These are phyloP conservation scores for Peribolospora baueri DNA, from an alignment of 768 basidiomycete genomes.

Conservation along the genomic window DNA sequence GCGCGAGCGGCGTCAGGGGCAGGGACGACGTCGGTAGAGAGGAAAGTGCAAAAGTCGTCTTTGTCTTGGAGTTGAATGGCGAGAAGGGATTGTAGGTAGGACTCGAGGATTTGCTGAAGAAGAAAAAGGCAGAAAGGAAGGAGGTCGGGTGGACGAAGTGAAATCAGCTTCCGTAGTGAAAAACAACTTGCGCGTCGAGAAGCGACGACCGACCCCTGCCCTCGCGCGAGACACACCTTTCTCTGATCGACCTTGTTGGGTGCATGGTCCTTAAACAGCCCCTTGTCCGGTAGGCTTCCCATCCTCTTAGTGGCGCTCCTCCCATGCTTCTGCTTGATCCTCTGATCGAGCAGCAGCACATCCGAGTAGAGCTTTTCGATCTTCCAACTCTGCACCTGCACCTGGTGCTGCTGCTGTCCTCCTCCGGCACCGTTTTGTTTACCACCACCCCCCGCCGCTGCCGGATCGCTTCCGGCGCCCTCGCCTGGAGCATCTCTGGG, in stretches of 20 bases:
- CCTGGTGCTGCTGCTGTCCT: constrained; percentile 22
- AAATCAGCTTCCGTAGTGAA: not conserved
- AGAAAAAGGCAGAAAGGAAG: not conserved
- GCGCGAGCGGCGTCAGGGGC: constrained; percentile 49
- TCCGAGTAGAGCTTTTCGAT: constrained; percentile 89
- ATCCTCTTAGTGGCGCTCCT: constrained; percentile 43
- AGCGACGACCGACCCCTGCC: not conserved
- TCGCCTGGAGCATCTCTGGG: not conserved
- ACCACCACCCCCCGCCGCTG: too few species aligned
- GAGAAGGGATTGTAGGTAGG: constrained; percentile 63
- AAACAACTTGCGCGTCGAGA: not conserved
- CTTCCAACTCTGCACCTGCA: constrained; percentile 32
- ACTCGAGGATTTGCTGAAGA: constrained; percentile 29
- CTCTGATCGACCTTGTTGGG: constrained; percentile 89
- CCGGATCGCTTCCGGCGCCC: not conserved
- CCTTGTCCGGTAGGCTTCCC: constrained; percentile 60
- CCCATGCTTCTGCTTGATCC: constrained; percentile 33
- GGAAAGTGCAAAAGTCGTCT: constrained; percentile 70
- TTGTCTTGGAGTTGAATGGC: constrained; percentile 63
- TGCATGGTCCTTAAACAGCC: constrained; percentile 88
- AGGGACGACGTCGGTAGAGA: constrained; percentile 67
- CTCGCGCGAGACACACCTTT: constrained; percentile 34
- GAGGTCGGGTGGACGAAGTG: not conserved
- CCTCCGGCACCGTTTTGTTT: constrained; percentile 31
- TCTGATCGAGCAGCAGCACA: constrained; percentile 61